Conservation (phyloP, 371 early-diverging fungal species). For the Mortierella sp. region DNA sequence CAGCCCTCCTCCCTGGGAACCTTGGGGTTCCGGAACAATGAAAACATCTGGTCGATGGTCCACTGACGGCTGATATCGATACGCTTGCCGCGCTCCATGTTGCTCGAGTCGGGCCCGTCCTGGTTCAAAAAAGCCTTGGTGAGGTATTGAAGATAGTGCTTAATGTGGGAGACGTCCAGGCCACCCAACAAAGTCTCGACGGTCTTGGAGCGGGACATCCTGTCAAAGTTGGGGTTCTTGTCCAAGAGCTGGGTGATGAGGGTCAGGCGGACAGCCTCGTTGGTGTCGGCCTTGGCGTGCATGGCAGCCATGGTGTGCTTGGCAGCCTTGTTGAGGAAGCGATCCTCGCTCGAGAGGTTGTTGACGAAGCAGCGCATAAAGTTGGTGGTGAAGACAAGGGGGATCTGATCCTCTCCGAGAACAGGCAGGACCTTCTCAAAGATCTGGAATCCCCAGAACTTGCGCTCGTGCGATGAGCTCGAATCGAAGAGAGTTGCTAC, state of each 20-base stretch:
- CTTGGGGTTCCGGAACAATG: slow-evolving; percentile 77
- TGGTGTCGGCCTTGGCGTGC: slow-evolving; percentile 64
- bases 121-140: slow-evolving; percentile 71
- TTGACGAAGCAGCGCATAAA: slow-evolving; percentile 88
- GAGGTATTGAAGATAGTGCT: slow-evolving; percentile 80
- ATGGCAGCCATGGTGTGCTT: slow-evolving; percentile 66
- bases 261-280: slow-evolving; percentile 72
- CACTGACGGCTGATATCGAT: slow-evolving; percentile 77
- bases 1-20: slow-evolving; percentile 82
- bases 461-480: slow-evolving; percentile 84
- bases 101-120: slow-evolving; percentile 34
- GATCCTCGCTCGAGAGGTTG: slow-evolving; percentile 80
- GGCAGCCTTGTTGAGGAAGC: slow-evolving; percentile 84
- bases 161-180: slow-evolving; percentile 77
- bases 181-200: slow-evolving; percentile 80
- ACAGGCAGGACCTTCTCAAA: slow-evolving; percentile 78
- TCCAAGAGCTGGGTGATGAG: slow-evolving; percentile 82
- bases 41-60: slow-evolving; percentile 85
- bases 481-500: slow-evolving; percentile 79
- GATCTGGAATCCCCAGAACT: slow-evolving; percentile 89
- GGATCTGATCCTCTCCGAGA: slow-evolving; percentile 73
- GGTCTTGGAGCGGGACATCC: slow-evolving; percentile 80
- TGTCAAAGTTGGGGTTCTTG: slow-evolving; percentile 81
- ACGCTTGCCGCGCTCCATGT: slow-evolving; percentile 48
- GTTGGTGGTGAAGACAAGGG: slow-evolving; percentile 84